Base-by-base conservation (phyloP, 1,284 basidiomycete species). In the Cryptococcus sp. region DNA sequence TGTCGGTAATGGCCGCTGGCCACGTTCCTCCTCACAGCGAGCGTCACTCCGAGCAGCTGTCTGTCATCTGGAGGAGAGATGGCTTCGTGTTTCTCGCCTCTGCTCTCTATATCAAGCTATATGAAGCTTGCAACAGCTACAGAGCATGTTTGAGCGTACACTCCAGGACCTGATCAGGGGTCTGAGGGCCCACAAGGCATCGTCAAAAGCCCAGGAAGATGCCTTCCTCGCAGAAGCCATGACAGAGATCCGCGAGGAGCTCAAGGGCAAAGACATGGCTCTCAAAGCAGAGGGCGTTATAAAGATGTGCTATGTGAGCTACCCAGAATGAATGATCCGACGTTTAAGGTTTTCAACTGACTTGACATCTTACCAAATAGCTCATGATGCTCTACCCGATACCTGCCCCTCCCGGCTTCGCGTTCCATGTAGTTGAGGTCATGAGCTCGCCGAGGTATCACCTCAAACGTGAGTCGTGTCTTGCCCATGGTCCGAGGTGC, bases 371-470 rank as follows among this genome's bases (percentile, higher is more conserved):
- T 43, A 4, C 12, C 38, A 35, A 50, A 2, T 55, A 78, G 77
- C 67, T 78, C 36, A 75, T 79, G 77, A 79, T 78, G 77, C 68
- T 78, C 7, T 80, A 81, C 58, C 78, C 79, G 3, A 73, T 79
- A 21, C 69, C 78, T 7, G 71, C 78, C 37, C 79, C 80, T 12
- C 67, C 79, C 38, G 71, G 79, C 56, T 78, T 79, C 52, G 76
- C 93, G 6, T 97, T 97, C 72, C 87, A 96, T 76, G 89, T 99
- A 56, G 87, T 98, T 13, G 96, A 99, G 72, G 91, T 95, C 69
- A 98, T 98, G 96, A 94, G 92, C 33, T 93, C 91, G 2, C 80
- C 88, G 2, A 87, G 87, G 68, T 86, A 88, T 66, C 92, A 98
- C 77, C 82, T 96, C 65, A 99, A 99, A 81, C 76, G 76, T 77